Percentiles rank a stretch among this genome's conserved stretches.
Evolutionary conservation across 306 rosid species (phyloP).

Genomic region (Rubus idaeus): DNA sequence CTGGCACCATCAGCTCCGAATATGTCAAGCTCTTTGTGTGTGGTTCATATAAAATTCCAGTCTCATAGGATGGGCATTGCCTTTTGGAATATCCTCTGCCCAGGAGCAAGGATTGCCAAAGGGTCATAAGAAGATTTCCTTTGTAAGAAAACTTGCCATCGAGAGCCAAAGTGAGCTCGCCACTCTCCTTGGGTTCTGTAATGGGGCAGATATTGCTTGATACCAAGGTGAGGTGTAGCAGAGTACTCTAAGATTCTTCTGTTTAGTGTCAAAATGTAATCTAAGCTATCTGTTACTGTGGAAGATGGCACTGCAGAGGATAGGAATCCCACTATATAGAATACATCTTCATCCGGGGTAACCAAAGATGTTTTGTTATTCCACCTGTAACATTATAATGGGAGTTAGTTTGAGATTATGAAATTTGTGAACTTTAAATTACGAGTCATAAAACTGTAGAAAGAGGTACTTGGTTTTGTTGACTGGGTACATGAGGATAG

Average conservation of each 20-base stretch:
- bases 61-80: conserved; percentile 37
- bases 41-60: not conserved
- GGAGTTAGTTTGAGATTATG: not conserved
- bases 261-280: conserved; percentile 61
- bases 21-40: conserved; percentile 7
- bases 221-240: conserved; percentile 39
- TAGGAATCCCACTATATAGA: conserved; percentile 76
- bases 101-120: conserved; percentile 87
- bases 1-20: conserved; percentile 12
- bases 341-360: conserved; percentile 86
- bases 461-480: conserved; percentile 71
- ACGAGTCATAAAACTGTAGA: conserved; percentile 3
- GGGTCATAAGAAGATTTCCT: conserved; percentile 86
- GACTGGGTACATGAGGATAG: conserved; percentile 86
- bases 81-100: conserved; percentile 86
- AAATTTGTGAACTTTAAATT: not conserved
- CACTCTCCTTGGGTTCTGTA: conserved; percentile 72
- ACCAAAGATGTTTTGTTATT: conserved; percentile 71
- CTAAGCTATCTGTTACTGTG: conserved; percentile 58
- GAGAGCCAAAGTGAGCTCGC: conserved; percentile 75
- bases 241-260: conserved; percentile 62
- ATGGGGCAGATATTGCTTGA: conserved; percentile 86
- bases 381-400: conserved; percentile 55
- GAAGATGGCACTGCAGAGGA: conserved; percentile 75
- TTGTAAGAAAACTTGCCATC: conserved; percentile 55